Base-by-base conservation (phyloP, 768 basidiomycete species). In the Hortiboletus campestris region DNA sequence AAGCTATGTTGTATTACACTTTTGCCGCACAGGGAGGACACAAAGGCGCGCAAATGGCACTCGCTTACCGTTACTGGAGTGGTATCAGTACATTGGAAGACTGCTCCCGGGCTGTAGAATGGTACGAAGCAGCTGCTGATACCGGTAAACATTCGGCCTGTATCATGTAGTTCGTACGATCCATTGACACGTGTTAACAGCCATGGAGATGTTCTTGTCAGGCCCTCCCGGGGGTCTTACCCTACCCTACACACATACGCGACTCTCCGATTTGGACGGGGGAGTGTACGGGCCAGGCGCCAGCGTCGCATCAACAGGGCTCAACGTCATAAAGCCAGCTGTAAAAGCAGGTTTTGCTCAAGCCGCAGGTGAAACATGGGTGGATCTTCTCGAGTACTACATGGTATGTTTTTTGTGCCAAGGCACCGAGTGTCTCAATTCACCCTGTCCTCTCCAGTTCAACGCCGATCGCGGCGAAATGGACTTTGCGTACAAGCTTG, bases 251-350 rank as follows among this genome's bases (percentile, higher is more conserved):
- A 87, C 89, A 0, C 78, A 90, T 17, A 88, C 91, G 0, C 80
- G 87, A 6, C 75, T 98, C 3, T 96, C 95, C 2, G 97, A 98
- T 71, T 79, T 96, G 5, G 84, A 78, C 10, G 97, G 96, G 16
- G 97, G 97, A 7, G 84, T 91, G n/a, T 98, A 89, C 67, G 97
- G 97, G 3, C 89, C 90, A 16, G 94, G 96, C 46, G 93, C 96
- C 3, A 95, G 93, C 55, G 91, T 94, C 47, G 92, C 94, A 9
- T 95, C 92, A 0, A 94, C 93, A 0, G 92, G 91, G 2, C 55
- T 82, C 20, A 91, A 89, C 63, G 78, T 81, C 2, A 76, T 83
- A 35, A 78, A 85, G 51, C 83, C 94, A 14, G 88, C 88, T 16
- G 87, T 96, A 61, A 88, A 89, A 69, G 94, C 95, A 22, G 90